These are phyloP conservation scores for Umbellularia californica DNA, from an alignment of 164 flowering plant species.

Conservation along the genomic window DNA sequence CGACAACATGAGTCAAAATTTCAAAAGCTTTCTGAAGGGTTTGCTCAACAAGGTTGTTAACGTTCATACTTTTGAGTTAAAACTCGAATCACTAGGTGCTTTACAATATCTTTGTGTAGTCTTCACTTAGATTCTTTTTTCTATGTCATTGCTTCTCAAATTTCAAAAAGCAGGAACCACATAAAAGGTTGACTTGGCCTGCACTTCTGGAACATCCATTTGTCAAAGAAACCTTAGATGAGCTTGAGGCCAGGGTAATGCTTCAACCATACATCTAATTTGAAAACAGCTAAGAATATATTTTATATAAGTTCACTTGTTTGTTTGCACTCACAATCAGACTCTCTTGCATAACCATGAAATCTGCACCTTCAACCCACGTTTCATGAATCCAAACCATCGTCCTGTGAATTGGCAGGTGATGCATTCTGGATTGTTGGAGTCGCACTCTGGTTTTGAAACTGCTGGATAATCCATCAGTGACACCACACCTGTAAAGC, in stretches of 20 bases:
- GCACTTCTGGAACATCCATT: constrained; percentile 94
- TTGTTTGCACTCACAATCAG: background rate
- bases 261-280: background rate
- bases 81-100: background rate
- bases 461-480: background rate
- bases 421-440: background rate
- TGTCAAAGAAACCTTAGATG: constrained; percentile 64
- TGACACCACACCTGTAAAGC: too few relatives aligned
- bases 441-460: background rate
- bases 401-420: background rate
- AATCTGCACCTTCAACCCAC: background rate
- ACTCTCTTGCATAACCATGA: background rate
- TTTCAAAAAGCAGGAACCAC: constrained; percentile 60
- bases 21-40: constrained; percentile 84
- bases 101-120: background rate
- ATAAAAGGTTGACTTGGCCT: constrained; percentile 90
- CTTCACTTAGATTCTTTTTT: background rate
- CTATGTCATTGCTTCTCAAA: constrained; percentile 4
- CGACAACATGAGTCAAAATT: constrained; percentile 74
- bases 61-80: background rate
- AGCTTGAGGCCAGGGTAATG: constrained; percentile 57
- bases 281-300: background rate
- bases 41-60: constrained; percentile 83
- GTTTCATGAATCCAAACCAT: background rate
- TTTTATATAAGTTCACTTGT: background rate